A percentile compares a stretch with the other conserved stretches of the same genome.
Conservation (phyloP, 1,284 basidiomycete species). For the Ustilago vetiveriae region DNA sequence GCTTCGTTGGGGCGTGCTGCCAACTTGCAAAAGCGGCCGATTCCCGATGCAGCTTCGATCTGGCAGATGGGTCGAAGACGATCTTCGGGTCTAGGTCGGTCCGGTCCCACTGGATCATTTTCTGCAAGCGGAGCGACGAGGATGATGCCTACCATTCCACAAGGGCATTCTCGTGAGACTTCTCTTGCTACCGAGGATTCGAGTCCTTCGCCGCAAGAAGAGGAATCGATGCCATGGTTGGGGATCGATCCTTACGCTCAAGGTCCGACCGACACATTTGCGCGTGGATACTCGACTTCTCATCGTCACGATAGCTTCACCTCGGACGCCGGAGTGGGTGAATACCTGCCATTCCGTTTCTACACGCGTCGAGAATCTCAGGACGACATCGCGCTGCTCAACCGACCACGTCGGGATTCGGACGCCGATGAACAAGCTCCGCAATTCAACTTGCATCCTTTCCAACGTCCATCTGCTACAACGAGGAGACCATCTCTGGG, state of each 20-base stretch:
- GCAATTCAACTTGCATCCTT: constrained; percentile 21
- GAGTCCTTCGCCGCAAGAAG: too few relatives aligned
- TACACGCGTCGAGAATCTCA: constrained; percentile 17
- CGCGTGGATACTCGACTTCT: constrained; percentile 4
- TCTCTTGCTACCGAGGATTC: too few relatives aligned
- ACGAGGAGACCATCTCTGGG: not conserved
- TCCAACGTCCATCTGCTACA: not conserved
- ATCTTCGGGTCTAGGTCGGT: constrained; percentile 18
- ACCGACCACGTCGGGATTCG: not conserved
- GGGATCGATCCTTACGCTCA: constrained; percentile 22
- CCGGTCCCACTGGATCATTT: not conserved
- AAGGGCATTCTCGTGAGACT: constrained; percentile 29
- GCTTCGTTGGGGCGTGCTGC: constrained; percentile 16
- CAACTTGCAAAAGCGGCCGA: not conserved
- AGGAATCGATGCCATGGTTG: constrained; percentile 2
- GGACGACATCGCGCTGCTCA: constrained; percentile 24
- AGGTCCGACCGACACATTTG: not conserved
- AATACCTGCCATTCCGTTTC: constrained; percentile 24
- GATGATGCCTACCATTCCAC: constrained; percentile 37
- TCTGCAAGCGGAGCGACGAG: constrained; percentile 7
- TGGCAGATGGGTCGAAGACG: constrained; percentile 34
- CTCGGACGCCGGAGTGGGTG: constrained; percentile 11
- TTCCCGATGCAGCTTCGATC: constrained; percentile 11
- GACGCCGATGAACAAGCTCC: not conserved
- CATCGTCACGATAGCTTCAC: constrained; percentile 13